These are phyloP conservation scores for Jatropha podagrica DNA, from an alignment of 441 rosid species.

Conservation along the genomic window DNA sequence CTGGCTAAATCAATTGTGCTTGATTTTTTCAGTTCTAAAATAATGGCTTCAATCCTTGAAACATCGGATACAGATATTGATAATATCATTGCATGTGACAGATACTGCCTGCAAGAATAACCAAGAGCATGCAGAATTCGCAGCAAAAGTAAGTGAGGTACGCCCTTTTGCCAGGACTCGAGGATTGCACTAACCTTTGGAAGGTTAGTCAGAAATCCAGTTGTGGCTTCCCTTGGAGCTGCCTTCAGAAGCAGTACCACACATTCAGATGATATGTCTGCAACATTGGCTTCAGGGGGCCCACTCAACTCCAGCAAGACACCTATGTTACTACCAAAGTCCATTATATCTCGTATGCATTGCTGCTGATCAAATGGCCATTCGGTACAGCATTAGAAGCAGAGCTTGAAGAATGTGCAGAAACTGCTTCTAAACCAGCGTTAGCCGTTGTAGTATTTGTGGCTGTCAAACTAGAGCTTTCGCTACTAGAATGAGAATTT, in stretches of 20 bases:
- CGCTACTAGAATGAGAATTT: constrained; percentile 73
- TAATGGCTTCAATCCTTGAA: constrained; percentile 54
- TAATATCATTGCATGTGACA: constrained; percentile 80
- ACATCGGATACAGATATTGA: constrained; percentile 66
- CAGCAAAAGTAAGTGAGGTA: constrained; percentile 47
- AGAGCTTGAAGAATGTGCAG: constrained; percentile 40
- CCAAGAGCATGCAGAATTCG: constrained; percentile 78
- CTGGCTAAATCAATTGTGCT: constrained; percentile 44
- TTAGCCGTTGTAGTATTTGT: constrained; percentile 29
- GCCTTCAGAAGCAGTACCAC: constrained; percentile 69
- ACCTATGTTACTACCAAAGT: constrained; percentile 70
- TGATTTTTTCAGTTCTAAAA: constrained; percentile 65
- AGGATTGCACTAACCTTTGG: constrained; percentile 63
- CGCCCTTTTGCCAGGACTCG: constrained; percentile 53
- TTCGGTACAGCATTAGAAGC: constrained; percentile 27
- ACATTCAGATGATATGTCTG: constrained; percentile 84
- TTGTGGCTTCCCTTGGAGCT: constrained; percentile 93
- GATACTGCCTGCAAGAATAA: constrained; percentile 77
- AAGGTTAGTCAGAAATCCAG: constrained; percentile 81
- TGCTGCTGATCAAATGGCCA: constrained; percentile 51
- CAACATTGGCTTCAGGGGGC: constrained; percentile 43
- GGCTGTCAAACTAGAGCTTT: constrained; percentile 82
- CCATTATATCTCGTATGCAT: constrained; percentile 66
- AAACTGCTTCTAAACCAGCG: constrained; percentile 41
- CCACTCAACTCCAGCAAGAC: constrained; percentile 62